A percentile compares a stretch with the other conserved stretches of the same genome.
phyloP scores from a whole-genome alignment of 225 moss, liverwort and hornwort species.

The Polytrichum formosum region DNA sequence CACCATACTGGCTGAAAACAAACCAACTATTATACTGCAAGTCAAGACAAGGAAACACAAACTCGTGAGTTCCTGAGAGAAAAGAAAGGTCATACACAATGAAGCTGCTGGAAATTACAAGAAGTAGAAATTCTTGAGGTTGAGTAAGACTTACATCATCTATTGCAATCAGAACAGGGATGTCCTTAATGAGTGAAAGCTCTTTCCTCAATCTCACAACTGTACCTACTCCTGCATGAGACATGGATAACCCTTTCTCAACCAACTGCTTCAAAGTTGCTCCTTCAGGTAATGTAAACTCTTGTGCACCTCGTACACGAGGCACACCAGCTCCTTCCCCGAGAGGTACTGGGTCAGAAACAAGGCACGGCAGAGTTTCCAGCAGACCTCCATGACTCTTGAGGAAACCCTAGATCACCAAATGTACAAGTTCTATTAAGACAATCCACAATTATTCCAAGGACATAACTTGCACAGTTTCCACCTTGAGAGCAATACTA shows the following conservation, averaged over 20 bases:
- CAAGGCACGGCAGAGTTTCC: constrained; percentile 60
- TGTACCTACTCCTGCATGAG: constrained; percentile 85
- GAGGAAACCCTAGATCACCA: constrained; percentile 66
- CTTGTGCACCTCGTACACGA: constrained; percentile 71
- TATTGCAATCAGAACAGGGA: constrained; percentile 84
- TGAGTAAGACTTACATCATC: constrained; percentile 67
- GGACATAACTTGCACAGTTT: too few relatives aligned
- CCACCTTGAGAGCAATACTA: too few relatives aligned
- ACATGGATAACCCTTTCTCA: constrained; percentile 85
- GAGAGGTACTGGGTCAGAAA: constrained; percentile 63
- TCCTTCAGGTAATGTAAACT: constrained; percentile 59
- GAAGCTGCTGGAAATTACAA: neutral
- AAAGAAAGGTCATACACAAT: neutral
- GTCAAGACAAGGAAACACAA: neutral
- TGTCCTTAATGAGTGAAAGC: constrained; percentile 68
- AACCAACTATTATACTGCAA: constrained; percentile 98
- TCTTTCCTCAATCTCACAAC: constrained; percentile 83
- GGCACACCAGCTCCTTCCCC: constrained; percentile 92
- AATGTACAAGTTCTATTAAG: neutral
- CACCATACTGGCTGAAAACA: constrained; percentile 79
- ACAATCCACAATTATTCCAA: too few relatives aligned
- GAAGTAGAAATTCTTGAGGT: neutral
- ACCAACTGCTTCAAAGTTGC: constrained; percentile 75
- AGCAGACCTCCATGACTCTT: constrained; percentile 75
- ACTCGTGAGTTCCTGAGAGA: neutral